phyloP scores from a whole-genome alignment of 1,139 yeast species.

The Geotrichum cucujoidarum region DNA sequence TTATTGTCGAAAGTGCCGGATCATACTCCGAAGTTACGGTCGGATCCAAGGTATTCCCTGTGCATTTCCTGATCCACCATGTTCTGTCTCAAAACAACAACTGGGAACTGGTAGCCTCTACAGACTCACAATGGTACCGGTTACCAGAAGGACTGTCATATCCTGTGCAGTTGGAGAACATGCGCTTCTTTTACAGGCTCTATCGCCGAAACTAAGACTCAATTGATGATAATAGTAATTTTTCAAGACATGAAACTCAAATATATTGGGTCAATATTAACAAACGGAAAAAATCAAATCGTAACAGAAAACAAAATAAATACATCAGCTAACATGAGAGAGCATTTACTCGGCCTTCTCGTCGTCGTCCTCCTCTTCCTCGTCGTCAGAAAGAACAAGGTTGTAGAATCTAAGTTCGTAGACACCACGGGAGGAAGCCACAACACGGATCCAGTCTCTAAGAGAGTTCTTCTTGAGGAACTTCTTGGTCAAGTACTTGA shows the following conservation, averaged over 20 bases:
- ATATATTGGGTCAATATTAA: no score
- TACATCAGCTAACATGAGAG: no score
- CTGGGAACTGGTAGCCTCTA: slow-evolving; percentile 62
- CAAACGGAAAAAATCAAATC: not conserved
- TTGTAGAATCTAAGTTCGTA: slow-evolving; percentile 99
- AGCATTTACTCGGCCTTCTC: no score
- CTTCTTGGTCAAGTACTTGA: slow-evolving; percentile 98
- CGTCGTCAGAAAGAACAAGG: slow-evolving; percentile 96
- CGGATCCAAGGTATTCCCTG: slow-evolving; percentile 74
- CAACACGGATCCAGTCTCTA: slow-evolving; percentile 98
- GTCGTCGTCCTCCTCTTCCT: slow-evolving; percentile 53
- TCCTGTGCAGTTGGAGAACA: slow-evolving; percentile 72
- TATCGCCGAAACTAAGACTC: slow-evolving; percentile 45
- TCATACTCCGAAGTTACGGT: slow-evolving; percentile 76
- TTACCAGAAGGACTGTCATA: slow-evolving; percentile 53
- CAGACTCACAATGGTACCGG: slow-evolving; percentile 83
- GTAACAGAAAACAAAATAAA: not conserved
- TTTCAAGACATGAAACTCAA: no score
- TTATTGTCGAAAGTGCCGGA: slow-evolving; percentile 85
- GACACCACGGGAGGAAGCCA: slow-evolving; percentile 90
- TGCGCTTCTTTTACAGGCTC: slow-evolving; percentile 78
- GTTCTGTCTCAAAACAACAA: slow-evolving; percentile 48
- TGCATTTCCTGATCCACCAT: slow-evolving; percentile 73
- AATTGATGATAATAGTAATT: slow-evolving; percentile 25
- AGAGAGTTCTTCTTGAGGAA: slow-evolving; percentile 99